Evolutionary conservation across 73 alveolate species (phyloP).

Genomic region (Tetrahymena malaccensis): DNA sequence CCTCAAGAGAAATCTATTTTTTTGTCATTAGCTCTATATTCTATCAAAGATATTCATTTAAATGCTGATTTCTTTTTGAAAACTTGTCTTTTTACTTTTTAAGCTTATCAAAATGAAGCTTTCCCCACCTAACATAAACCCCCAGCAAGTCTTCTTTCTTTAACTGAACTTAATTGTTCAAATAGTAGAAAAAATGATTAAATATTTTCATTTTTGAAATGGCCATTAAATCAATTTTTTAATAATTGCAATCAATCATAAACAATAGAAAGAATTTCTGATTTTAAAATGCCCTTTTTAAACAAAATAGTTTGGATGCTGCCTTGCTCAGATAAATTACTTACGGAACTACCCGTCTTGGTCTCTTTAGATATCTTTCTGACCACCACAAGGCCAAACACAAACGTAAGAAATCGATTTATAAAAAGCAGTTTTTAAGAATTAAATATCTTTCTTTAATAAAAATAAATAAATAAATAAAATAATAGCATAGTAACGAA

Average conservation of each 20-base stretch:
- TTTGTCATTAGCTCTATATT: no score
- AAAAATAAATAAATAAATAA: no score
- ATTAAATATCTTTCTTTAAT: neutral
- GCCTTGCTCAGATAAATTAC: slow-evolving; percentile 68
- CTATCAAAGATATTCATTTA: neutral
- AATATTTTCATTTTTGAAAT: neutral
- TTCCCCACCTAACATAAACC: neutral
- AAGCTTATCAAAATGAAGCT: no score
- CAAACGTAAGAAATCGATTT: neutral
- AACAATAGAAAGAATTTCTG: neutral
- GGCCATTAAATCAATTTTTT: no score
- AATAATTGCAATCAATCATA: neutral
- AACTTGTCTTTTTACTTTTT: neutral
- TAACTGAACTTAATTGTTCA: neutral
- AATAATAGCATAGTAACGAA: neutral
- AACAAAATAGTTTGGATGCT: slow-evolving; percentile 46
- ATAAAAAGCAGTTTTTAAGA: neutral
- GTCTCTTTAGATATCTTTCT: slow-evolving; percentile 43
- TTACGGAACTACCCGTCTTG: slow-evolving; percentile 72
- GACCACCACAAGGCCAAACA: slow-evolving; percentile 46
- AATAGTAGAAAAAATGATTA: no score
- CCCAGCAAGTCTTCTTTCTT: neutral
- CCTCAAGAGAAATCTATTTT: neutral
- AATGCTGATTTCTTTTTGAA: neutral
- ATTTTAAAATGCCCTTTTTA: neutral